Base-by-base conservation (phyloP, 2,329 filamentous ascomycete genomes). In the Alternaria tenuissima region DNA sequence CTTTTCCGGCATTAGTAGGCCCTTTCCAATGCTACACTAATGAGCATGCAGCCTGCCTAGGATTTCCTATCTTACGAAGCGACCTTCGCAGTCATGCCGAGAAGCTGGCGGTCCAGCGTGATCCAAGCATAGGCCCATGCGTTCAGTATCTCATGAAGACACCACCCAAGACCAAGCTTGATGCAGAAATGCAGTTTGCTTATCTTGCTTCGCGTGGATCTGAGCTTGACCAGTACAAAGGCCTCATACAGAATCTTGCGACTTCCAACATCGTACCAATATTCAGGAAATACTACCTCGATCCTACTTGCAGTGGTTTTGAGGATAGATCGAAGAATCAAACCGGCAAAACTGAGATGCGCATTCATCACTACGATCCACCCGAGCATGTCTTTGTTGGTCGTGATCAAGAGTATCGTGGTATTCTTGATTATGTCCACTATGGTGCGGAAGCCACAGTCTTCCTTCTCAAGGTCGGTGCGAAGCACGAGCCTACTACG, bases 381-480 rank as follows among this genome's bases (percentile, higher is more conserved):
- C 94, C 95, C 5, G 86, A 85, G 46, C 84, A 88, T 41, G 93
- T 91, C 64, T 99, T 97, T 76, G 84, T 99, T 2, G 95, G 95
- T 8, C 83, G 86, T 34, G 83, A 85, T 53, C 82, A 87, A 56
- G 85, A 89, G 66, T 99, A 96, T 71, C 91, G 88, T 11, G 91
- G 96, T 32, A 96, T 99, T 32, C 97, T 99, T 67, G 93, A 98
- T 75, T 99, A 97, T 78, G 94, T 98, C 14, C 92, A 98, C 75
- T 99, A 97, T 80, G 93, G 94, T 0, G 81, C 85, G 34, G 89
- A 94, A 74, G 94, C 92, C 2, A 98, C 98, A 71, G 84, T 91
- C 0, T 99, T 99, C 72, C 81, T 99, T 18, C 87, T 93, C 69
- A 91, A 92, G 63, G 92, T 94, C 65, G 95, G 95, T 9, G 94